phyloP scores from a whole-genome alignment of 2,329 filamentous ascomycete genomes.

The Curvularia hawaiiensis region DNA sequence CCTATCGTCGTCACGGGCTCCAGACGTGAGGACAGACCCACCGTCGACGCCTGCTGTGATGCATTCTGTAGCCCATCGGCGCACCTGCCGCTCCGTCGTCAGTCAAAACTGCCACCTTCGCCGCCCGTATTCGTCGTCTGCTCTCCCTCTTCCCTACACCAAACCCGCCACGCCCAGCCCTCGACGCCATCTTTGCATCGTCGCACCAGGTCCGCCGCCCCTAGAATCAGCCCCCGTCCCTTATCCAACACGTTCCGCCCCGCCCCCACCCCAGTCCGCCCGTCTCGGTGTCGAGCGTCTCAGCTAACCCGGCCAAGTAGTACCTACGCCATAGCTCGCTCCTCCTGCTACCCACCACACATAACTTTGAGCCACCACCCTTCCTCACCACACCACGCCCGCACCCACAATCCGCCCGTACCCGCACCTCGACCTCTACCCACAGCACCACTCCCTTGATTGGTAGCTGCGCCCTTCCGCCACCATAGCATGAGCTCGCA shows the following conservation, averaged over 20 bases:
- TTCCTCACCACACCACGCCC: constrained; percentile 13
- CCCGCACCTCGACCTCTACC: neutral
- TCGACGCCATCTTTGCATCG: constrained; percentile 18
- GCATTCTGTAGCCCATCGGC: constrained; percentile 12
- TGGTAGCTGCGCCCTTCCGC: constrained; percentile 22
- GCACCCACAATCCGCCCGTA: constrained; percentile 9
- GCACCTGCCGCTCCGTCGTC: constrained; percentile 12
- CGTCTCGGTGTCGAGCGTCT: neutral
- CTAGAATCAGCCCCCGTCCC: constrained; percentile 15
- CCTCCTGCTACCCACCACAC: neutral
- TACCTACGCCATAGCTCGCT: constrained; percentile 25
- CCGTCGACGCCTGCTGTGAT: constrained; percentile 12
- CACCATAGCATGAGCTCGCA: constrained; percentile 50
- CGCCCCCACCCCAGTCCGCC: constrained; percentile 15
- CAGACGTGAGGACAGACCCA: constrained; percentile 10
- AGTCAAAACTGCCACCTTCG: constrained; percentile 11
- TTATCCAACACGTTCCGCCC: constrained; percentile 23
- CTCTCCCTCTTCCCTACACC: constrained; percentile 1
- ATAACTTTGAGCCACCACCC: constrained; percentile 12
- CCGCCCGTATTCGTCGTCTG: constrained; percentile 1
- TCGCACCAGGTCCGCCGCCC: constrained; percentile 16
- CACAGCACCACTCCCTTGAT: constrained; percentile 3
- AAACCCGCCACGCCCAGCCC: neutral
- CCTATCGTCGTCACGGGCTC: constrained; percentile 1
- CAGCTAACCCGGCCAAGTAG: constrained; percentile 13